phyloP scores from a whole-genome alignment of 306 rosid genomes.

The Potentilla sterilis region DNA sequence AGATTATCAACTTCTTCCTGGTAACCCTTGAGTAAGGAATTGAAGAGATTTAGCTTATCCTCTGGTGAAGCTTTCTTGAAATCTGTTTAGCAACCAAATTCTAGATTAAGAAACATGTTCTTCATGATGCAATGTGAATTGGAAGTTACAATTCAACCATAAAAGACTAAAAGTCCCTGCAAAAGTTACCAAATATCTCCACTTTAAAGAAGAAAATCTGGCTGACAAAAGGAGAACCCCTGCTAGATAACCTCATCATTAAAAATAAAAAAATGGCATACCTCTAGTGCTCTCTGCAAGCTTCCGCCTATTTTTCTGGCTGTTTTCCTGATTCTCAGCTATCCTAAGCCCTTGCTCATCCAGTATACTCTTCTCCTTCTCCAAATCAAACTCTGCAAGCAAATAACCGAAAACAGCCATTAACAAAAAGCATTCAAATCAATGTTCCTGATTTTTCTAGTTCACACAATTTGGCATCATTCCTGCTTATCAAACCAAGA shows the following conservation, averaged over 20 bases:
- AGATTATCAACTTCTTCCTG: conserved; percentile 97
- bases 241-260: too few relatives aligned
- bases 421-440: background rate
- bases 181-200: background rate
- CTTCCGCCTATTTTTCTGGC: conserved; percentile 96
- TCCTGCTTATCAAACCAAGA: background rate
- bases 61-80: conserved; percentile 83
- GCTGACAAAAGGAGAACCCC: background rate
- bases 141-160: background rate
- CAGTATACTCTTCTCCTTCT: conserved; percentile 79
- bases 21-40: conserved; percentile 75
- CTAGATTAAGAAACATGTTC: background rate
- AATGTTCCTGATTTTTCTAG: background rate
- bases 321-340: conserved; percentile 94
- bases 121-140: background rate
- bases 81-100: conserved; percentile 45
- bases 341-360: conserved; percentile 96
- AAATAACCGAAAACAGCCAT: conserved; percentile 1
- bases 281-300: conserved; percentile 98
- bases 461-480: background rate
- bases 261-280: conserved; percentile 16
- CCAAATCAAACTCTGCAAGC: conserved; percentile 81
- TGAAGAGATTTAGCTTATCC: conserved; percentile 73
- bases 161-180: background rate
- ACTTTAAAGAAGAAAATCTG: background rate